A percentile compares a stretch with the other conserved stretches of the same genome.
phyloP scores from a whole-genome alignment of 2,329 filamentous ascomycete species.

The Talaromyces sp. region DNA sequence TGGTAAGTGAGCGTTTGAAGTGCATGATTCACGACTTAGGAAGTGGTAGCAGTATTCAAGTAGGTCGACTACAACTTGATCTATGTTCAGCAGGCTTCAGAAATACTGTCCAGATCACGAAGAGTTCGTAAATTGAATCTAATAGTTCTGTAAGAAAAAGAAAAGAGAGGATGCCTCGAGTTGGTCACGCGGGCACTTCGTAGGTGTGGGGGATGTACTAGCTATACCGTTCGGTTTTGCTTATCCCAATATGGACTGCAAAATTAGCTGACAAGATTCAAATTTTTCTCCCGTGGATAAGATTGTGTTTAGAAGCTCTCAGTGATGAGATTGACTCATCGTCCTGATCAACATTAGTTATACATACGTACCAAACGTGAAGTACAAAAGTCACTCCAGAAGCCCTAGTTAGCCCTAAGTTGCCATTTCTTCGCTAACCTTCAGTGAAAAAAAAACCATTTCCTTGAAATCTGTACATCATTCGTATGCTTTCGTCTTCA shows the following conservation, averaged over 20 bases:
- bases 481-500: not conserved
- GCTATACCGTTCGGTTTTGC: not conserved
- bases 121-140: not conserved
- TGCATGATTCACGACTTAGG: slow-evolving; percentile 1
- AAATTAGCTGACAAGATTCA: not conserved
- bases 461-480: not conserved
- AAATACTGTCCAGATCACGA: not conserved
- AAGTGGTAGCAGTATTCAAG: not conserved
- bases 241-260: not conserved
- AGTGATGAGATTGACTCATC: no score
- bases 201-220: not conserved
- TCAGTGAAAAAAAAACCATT: not conserved
- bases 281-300: not conserved
- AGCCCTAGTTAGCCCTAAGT: not conserved
- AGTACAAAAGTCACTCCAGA: not conserved
- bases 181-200: slow-evolving; percentile 1
- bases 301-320: no score
- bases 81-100: not conserved
- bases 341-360: no score
- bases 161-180: not conserved
- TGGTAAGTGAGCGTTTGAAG: slow-evolving; percentile 17
- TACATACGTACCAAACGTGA: no score
- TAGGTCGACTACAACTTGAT: not conserved
- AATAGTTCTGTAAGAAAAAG: not conserved
- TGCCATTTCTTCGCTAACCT: not conserved